phyloP scores from a whole-genome alignment of 257 asterid species.

The Salvia hispanica region DNA sequence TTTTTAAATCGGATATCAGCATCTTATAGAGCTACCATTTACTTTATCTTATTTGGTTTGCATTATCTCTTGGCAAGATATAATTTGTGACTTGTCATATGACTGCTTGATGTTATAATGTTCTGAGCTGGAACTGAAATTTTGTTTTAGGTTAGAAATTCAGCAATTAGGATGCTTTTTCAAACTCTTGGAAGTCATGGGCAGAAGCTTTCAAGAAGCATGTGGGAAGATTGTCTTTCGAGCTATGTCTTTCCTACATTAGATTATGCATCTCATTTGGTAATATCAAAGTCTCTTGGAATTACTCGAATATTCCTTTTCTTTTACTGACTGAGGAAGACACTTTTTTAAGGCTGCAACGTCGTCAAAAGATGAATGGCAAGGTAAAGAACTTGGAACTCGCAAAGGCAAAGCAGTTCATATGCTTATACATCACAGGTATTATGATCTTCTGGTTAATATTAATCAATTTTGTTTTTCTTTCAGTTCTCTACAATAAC shows the following conservation, averaged over 20 bases:
- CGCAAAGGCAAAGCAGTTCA: slow-evolving; percentile 96
- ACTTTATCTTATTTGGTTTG: slow-evolving; percentile 25
- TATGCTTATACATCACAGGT: slow-evolving; percentile 99
- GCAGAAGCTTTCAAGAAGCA: slow-evolving; percentile 81
- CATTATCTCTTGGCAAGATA: slow-evolving; percentile 15
- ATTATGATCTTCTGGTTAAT: slow-evolving; percentile 29
- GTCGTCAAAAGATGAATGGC: slow-evolving; percentile 98
- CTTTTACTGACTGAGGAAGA: slow-evolving; percentile 32
- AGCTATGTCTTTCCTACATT: slow-evolving; percentile 86
- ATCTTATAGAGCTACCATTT: slow-evolving; percentile 16
- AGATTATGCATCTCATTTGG: slow-evolving; percentile 92
- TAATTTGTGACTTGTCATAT: slow-evolving; percentile 29
- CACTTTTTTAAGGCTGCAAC: slow-evolving; percentile 76
- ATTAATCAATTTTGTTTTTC: slow-evolving; percentile 8
- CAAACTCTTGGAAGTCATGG: slow-evolving; percentile 99
- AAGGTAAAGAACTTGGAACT: slow-evolving; percentile 97
- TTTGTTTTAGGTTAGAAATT: slow-evolving; percentile 80
- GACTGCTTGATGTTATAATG: slow-evolving; percentile 26
- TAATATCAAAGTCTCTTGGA: slow-evolving; percentile 37
- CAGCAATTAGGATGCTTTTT: slow-evolving; percentile 93
- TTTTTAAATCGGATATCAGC: slow-evolving; percentile 15
- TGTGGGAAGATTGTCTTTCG: slow-evolving; percentile 97
- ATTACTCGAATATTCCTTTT: slow-evolving; percentile 23
- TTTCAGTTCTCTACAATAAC: slow-evolving; percentile 24
- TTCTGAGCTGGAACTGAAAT: slow-evolving; percentile 31